These are phyloP conservation scores for Bidens hawaiensis DNA, from an alignment of 140 eudicot genomes.

Conservation along the genomic window DNA sequence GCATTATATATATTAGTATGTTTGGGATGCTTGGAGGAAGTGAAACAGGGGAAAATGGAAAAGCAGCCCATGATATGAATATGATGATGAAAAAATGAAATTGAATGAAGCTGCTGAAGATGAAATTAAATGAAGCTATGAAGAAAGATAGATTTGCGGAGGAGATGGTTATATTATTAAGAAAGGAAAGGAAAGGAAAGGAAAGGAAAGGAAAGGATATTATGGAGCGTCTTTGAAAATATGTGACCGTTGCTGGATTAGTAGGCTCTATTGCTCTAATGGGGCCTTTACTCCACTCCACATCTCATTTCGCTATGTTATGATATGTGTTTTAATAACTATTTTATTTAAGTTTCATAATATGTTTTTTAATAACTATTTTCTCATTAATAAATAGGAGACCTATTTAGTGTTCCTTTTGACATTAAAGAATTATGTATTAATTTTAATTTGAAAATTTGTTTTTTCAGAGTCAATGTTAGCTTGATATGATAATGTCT, in stretches of 20 bases:
- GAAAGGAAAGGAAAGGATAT: not conserved
- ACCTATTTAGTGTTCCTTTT: too few species aligned
- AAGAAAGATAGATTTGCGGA: not conserved
- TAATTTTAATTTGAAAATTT: too few species aligned
- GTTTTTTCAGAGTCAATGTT: too few species aligned
- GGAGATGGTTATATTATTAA: too few species aligned
- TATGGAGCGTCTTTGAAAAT: conserved; percentile 31
- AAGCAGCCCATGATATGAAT: conserved; percentile 45
- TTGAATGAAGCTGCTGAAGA: conserved; percentile 22
- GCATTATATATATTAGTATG: conserved; percentile 14
- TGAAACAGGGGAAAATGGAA: conserved; percentile 43
- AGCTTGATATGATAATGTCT: too few species aligned
- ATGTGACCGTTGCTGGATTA: conserved; percentile 36
- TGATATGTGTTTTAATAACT: too few species aligned
- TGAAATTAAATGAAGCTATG: conserved; percentile 20
- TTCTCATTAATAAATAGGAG: too few species aligned
- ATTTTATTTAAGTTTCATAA: too few species aligned
- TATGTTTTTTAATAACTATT: too few species aligned
- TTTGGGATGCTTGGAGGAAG: conserved; percentile 21
- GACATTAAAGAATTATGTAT: too few species aligned
- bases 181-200: not conserved
- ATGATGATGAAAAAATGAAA: not conserved
- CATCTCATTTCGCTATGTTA: too few species aligned
- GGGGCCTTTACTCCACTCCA: conserved; percentile 3
- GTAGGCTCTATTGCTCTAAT: too few species aligned